Evolutionary conservation across 1,284 basidiomycete genomes (phyloP).

Genomic region (Kalmanozyma brasiliensis): DNA sequence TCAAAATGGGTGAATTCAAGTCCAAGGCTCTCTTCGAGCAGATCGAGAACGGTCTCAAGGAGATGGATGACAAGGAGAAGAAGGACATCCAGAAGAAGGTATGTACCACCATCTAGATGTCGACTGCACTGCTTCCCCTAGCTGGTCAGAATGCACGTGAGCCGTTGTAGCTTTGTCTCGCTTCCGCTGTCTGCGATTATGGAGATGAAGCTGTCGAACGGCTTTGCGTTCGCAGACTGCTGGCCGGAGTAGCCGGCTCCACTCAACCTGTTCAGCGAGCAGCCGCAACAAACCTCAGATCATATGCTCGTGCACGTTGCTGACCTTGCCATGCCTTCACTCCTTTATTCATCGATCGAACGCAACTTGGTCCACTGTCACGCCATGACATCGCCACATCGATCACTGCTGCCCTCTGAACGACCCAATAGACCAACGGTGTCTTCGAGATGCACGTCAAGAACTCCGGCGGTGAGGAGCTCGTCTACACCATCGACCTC

Average conservation of each 20-base stretch:
- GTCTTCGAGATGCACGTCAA: slow-evolving; percentile 89
- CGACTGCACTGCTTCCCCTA: neutral
- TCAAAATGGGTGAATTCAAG: slow-evolving; percentile 65
- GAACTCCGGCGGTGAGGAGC: slow-evolving; percentile 80
- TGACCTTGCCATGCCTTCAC: too few relatives aligned
- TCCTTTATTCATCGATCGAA: too few relatives aligned
- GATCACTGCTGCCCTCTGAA: neutral
- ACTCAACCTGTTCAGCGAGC: too few relatives aligned
- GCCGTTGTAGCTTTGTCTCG: too few relatives aligned
- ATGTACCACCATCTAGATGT: slow-evolving; percentile 8
- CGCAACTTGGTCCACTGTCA: too few relatives aligned
- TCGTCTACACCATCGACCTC: slow-evolving; percentile 83
- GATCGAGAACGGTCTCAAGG: slow-evolving; percentile 76
- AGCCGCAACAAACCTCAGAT: too few relatives aligned
- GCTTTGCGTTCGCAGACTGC: too few relatives aligned
- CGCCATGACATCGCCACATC: neutral
- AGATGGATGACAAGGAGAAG: slow-evolving; percentile 79
- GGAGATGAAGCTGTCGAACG: too few relatives aligned
- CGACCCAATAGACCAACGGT: slow-evolving; percentile 79
- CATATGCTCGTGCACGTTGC: too few relatives aligned
- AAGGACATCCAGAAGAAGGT: slow-evolving; percentile 87
- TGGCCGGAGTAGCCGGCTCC: too few relatives aligned
- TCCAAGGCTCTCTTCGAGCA: slow-evolving; percentile 66
- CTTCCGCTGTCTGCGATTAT: too few relatives aligned
- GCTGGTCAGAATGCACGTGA: too few relatives aligned